Evolutionary conservation across 495 filamentous ascomycete genomes (phyloP), one percentile per base, ranked within the genome.

Genomic region (Hypoxylon perforatum): DNA sequence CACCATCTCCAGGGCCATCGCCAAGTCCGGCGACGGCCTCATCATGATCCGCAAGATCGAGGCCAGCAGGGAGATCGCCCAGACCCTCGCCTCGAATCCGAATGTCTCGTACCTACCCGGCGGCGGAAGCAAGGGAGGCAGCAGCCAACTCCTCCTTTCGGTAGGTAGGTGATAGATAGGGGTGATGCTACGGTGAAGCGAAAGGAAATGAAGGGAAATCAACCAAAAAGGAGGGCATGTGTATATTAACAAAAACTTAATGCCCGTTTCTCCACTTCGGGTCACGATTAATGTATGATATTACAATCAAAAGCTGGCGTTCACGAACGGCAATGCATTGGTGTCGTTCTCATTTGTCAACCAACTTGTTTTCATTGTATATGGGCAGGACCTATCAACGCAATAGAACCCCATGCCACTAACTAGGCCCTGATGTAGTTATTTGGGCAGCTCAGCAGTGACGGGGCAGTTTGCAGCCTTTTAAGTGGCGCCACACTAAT

Each of bases 31-130:
- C 50, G 93, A 92, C 78, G 95, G 95, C 4, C 82, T 99, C 73
- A 92, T 99, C 63, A 86, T 91, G 88, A 98, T 99, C 74, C 85
- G 95, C 79, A 87, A 93, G 78, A 97, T 99, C 75, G 95, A 99
- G 81, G 96, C 95, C 47, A 94, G 91, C 78, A 92, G 90, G 78
- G 96, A 98, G 79, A 97, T 99, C 79, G 95, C 95, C 22, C 86
- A 92, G 83, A 93, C 92, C 68, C 77, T 99, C 74, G 87, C 93
- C 23, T 78, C 76, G 39, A 99, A 99, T 78, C 94, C 96, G 33
- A 98, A 98, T 73, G 94, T 99, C 46, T 94, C 93, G 28, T 99
- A 98, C 79, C 76, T 99, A 51, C 95, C 95, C 0, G 88, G 92
- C 61, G 89, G 90, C 30, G 85, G 87, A 54, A 85, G 87, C 55